Base-by-base conservation (phyloP, 129 eudicot genomes). In the Artemisia annua region DNA sequence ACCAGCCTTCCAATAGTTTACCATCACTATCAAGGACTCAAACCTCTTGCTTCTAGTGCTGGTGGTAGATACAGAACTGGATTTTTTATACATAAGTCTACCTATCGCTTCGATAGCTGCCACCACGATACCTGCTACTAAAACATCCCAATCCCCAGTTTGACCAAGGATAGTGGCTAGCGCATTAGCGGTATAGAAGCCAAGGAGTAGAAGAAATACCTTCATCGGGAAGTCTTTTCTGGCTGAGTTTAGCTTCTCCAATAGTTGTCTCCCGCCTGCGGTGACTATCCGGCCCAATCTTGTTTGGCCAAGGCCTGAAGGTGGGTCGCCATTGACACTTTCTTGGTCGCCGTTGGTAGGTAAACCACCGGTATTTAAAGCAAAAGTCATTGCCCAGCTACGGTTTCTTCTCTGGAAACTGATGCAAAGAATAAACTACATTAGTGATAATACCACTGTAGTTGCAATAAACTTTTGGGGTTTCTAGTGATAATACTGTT, bases 1-100 rank as follows among this genome's bases (percentile, higher is more conserved):
- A 80, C 99, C 99, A 28, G 99, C 97, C 78, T 95, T 95, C 99
- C 99, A 91, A 63, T 86, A 95, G 77, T 95, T 95, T 26, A 94
- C 61, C 97, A 95, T 72, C 12, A 73, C 89, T 16, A 95, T 81
- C 65, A 90, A 70, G 63, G 88, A 79, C 83, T 91, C 96, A 62
- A 88, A 78, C 71, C 96, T 82, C 72, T 73, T 74, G 12, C 69
- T 79, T 5, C 88, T 76, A 49, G 79, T 67, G 1, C 67, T 79
- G 12, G 46, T 54, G 9, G 53, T 58, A 11, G 86, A 44, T 54
- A 76, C 15, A 39, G 85, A 77, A 30, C 35, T 52, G 50, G 78
- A 57, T 58, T 85, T 73, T 53, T 85, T 74, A 67, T 90, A 94
- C 97, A 90, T 87, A 49, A 94, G 91, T 88, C 77, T 84, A 54